Percentiles rank a stretch among this genome's conserved stretches.
These are phyloP conservation scores for Rhodotorula glutinis DNA, from an alignment of 1,284 basidiomycete genomes.

Conservation along the genomic window DNA sequence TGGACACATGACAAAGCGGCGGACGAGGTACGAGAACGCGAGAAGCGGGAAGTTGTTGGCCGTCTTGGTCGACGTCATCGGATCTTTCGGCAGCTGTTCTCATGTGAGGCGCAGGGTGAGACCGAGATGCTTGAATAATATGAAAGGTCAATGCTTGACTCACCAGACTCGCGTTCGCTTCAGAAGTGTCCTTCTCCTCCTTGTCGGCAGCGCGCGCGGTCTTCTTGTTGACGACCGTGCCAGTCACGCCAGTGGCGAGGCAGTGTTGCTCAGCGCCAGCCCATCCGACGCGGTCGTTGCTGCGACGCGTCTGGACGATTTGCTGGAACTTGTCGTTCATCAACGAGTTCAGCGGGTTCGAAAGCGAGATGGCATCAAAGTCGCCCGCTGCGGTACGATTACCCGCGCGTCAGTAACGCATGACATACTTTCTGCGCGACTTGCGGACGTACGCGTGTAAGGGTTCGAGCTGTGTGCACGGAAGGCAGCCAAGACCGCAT, in stretches of 20 bases:
- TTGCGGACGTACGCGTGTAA: slow-evolving; percentile 23
- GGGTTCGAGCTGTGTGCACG: slow-evolving; percentile 28
- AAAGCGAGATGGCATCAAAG: slow-evolving; percentile 40
- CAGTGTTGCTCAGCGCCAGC: slow-evolving; percentile 36
- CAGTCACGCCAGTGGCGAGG: neutral
- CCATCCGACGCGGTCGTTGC: slow-evolving; percentile 30
- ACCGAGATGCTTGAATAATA: too few species aligned
- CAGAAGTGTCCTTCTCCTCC: slow-evolving; percentile 18
- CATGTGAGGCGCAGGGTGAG: too few species aligned
- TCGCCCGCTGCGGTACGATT: slow-evolving; percentile 23
- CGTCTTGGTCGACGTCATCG: slow-evolving; percentile 13
- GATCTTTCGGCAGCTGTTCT: slow-evolving; percentile 35
- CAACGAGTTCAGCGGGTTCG: slow-evolving; percentile 34
- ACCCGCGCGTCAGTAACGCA: neutral
- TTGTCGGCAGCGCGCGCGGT: slow-evolving; percentile 21
- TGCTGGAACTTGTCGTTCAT: slow-evolving; percentile 33
- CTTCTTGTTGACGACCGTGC: slow-evolving; percentile 14
- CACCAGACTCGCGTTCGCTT: slow-evolving; percentile 17
- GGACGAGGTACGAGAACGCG: slow-evolving; percentile 36
- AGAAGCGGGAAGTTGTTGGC: slow-evolving; percentile 38
- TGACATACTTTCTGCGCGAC: too few species aligned
- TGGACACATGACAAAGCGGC: slow-evolving; percentile 41
- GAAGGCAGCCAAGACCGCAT: slow-evolving; percentile 32
- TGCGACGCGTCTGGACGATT: slow-evolving; percentile 27
- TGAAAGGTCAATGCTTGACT: too few species aligned